Evolutionary conservation across 495 filamentous ascomycete species (phyloP).

Genomic region (Hypoxylon intermedium): DNA sequence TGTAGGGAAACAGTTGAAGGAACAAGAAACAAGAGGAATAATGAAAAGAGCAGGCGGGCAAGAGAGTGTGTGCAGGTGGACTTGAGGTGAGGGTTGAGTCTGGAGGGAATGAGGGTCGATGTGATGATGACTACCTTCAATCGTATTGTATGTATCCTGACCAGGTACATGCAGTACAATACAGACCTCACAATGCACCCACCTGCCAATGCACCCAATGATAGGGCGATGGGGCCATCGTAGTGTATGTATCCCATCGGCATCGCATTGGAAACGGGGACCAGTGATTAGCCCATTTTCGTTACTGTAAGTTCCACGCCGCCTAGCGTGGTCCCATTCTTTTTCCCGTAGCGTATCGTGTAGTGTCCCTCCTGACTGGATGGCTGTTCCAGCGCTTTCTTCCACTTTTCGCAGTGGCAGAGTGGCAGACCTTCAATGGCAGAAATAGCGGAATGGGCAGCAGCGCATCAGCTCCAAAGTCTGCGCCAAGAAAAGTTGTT

Average conservation of each 20-base stretch:
- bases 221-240: conserved; percentile 18
- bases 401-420: neutral
- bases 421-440: conserved; percentile 2
- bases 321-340: neutral
- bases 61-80: conserved; percentile 8
- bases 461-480: too few relatives aligned
- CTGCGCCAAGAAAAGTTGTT: conserved; percentile 14
- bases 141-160: conserved; percentile 20
- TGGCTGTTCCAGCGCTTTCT: too few relatives aligned
- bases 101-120: conserved; percentile 1
- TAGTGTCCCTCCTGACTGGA: too few relatives aligned
- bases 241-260: neutral
- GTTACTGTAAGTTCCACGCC: conserved; percentile 18
- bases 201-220: too few relatives aligned
- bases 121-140: conserved; percentile 32
- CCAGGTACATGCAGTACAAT: conserved; percentile 8
- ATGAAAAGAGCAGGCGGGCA: conserved; percentile 23
- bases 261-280: conserved; percentile 21
- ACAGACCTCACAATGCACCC: neutral
- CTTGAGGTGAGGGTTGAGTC: conserved; percentile 11
- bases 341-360: too few relatives aligned
- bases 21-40: conserved; percentile 13
- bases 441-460: too few relatives aligned
- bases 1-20: conserved; percentile 12
- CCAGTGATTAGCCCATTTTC: conserved; percentile 27